Evolutionary conservation across 306 rosid genomes (phyloP).

Genomic region (Oemleria cerasiformis): DNA sequence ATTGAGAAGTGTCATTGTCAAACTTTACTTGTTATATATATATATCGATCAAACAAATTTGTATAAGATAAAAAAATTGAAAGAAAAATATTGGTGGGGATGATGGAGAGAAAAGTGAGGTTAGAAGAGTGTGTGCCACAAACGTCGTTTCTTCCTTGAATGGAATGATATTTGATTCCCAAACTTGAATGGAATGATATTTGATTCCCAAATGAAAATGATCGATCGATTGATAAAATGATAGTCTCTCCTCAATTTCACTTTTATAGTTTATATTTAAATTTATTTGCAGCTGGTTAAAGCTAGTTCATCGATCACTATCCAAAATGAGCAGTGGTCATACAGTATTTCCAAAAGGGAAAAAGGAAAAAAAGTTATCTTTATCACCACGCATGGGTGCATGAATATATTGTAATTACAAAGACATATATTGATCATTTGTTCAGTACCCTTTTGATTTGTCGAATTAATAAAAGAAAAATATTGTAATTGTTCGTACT

Average conservation of each 20-base stretch:
- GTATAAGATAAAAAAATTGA: neutral
- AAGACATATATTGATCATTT: too few species aligned
- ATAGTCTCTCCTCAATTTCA: constrained; percentile 27
- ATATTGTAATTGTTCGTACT: too few species aligned
- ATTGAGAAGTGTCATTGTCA: constrained; percentile 27
- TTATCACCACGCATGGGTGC: too few species aligned
- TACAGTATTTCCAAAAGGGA: constrained; percentile 2
- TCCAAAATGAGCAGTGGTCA: constrained; percentile 19
- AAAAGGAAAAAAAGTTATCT: neutral
- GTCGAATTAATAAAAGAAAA: too few species aligned
- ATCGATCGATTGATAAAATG: neutral
- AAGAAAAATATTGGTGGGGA: constrained; percentile 21
- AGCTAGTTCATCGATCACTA: constrained; percentile 3
- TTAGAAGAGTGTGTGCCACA: constrained; percentile 36
- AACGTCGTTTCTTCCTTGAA: constrained; percentile 29
- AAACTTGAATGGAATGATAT: constrained; percentile 11
- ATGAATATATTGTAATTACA: too few species aligned
- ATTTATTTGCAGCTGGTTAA: neutral
- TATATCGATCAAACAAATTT: neutral
- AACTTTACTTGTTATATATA: constrained; percentile 25
- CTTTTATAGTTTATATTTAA: constrained; percentile 20
- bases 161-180: constrained; percentile 20
- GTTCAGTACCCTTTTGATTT: too few species aligned
- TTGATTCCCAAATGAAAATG: constrained; percentile 23
- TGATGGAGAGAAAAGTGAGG: constrained; percentile 14